Evolutionary conservation across 192 early-diverging fungal genomes (phyloP).

Genomic region (Radiomyces spectabilis): DNA sequence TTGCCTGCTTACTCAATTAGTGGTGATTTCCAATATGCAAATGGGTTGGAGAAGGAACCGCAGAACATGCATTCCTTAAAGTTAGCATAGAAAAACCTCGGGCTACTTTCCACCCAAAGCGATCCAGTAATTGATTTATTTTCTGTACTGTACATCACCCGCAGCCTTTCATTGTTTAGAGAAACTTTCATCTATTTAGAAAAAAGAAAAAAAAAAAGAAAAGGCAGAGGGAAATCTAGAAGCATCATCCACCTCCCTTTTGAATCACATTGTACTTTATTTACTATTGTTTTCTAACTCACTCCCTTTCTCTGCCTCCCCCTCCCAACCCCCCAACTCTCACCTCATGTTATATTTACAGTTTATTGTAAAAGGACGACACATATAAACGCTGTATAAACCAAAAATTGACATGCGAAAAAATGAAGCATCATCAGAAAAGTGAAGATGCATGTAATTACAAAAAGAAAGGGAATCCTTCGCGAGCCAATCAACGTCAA

Average conservation of each 20-base stretch:
- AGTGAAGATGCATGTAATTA: too few relatives aligned
- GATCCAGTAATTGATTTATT: slow-evolving; percentile 6
- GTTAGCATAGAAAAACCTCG: too few relatives aligned
- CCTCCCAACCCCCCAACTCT: background rate
- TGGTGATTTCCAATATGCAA: slow-evolving; percentile 83
- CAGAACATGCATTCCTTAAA: slow-evolving; percentile 24
- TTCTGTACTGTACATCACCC: background rate
- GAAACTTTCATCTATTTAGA: too few relatives aligned
- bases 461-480: too few relatives aligned
- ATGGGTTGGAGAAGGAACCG: slow-evolving; percentile 38
- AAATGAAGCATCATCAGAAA: background rate
- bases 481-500: too few relatives aligned
- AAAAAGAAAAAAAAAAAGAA: too few relatives aligned
- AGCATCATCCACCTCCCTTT: too few relatives aligned
- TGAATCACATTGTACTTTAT: background rate
- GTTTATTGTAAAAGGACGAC: background rate
- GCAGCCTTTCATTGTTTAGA: too few relatives aligned
- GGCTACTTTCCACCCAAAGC: too few relatives aligned
- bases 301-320: background rate
- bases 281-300: background rate
- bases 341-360: background rate
- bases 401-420: slow-evolving; percentile 1
- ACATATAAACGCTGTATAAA: background rate
- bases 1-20: too few relatives aligned
- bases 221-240: too few relatives aligned